These are phyloP conservation scores for Coemansia sp. DNA, from an alignment of 371 early-diverging fungal species.

Conservation along the genomic window DNA sequence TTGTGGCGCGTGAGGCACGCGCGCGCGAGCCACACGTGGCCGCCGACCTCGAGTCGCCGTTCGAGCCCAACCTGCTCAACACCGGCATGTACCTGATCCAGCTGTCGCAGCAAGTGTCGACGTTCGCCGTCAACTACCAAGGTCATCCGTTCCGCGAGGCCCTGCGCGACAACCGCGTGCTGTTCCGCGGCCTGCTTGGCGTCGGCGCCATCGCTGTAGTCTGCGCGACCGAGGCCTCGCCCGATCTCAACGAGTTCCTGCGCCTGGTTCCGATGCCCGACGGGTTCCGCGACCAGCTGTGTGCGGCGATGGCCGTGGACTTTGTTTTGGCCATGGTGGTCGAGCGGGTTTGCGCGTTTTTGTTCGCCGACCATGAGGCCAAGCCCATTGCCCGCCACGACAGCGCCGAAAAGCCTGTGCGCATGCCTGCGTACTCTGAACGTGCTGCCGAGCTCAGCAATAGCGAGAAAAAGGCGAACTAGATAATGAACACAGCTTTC, in stretches of 20 bases:
- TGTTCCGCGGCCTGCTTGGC: constrained; percentile 84
- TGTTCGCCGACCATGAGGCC: constrained; percentile 58
- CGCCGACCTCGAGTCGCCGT: constrained; percentile 83
- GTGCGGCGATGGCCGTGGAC: constrained; percentile 56
- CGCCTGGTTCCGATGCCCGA: constrained; percentile 88
- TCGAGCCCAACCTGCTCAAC: constrained; percentile 96
- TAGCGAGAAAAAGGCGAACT: constrained; percentile 11
- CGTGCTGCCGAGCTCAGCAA: constrained; percentile 7
- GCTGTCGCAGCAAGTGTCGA: constrained; percentile 97
- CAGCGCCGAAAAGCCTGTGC: constrained; percentile 24
- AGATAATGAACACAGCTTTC: too few relatives aligned
- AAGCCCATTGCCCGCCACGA: constrained; percentile 53
- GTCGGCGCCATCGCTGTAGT: constrained; percentile 86
- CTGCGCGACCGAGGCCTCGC: constrained; percentile 87
- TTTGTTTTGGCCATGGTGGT: constrained; percentile 55
- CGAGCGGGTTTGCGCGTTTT: constrained; percentile 52
- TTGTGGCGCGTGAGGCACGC: constrained; percentile 76
- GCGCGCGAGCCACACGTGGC: constrained; percentile 61
- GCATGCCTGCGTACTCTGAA: constrained; percentile 27
- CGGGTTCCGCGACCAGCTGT: constrained; percentile 55
- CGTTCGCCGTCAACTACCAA: constrained; percentile 99
- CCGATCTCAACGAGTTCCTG: constrained; percentile 89
- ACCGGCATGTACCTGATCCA: constrained; percentile 96
- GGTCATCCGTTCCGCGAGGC: constrained; percentile 97
- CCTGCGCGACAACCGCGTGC: constrained; percentile 90